These are phyloP conservation scores for Pichia sp. DNA, from an alignment of 1,139 yeast species.

Conservation along the genomic window DNA sequence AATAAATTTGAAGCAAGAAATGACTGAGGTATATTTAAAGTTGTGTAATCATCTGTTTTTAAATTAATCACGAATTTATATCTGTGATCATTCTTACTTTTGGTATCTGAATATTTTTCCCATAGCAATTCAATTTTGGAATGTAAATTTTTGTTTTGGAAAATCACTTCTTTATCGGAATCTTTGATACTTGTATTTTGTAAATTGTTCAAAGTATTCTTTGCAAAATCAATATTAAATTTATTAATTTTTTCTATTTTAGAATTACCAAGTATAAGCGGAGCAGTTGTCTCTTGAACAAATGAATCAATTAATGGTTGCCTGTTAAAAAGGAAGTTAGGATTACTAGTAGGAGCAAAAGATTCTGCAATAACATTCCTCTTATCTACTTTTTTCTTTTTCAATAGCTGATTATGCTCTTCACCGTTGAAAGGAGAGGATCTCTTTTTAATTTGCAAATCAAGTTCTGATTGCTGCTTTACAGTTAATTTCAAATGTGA, in stretches of 20 bases:
- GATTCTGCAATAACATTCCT: slow-evolving; percentile 9
- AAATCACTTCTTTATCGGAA: not conserved
- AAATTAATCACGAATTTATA: slow-evolving; percentile 8
- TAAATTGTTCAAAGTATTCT: not conserved
- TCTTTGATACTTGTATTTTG: not conserved
- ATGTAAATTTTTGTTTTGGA: not conserved
- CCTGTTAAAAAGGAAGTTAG: slow-evolving; percentile 16
- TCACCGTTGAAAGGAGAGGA: not conserved
- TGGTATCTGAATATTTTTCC: slow-evolving; percentile 5
- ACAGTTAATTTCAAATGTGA: too few species aligned
- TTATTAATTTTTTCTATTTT: not conserved
- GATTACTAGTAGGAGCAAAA: slow-evolving; percentile 10
- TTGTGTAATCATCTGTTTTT: slow-evolving; percentile 5
- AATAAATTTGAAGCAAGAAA: slow-evolving; percentile 6
- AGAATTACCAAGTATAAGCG: not conserved
- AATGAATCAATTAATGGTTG: slow-evolving; percentile 20
- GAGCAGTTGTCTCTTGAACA: slow-evolving; percentile 19
- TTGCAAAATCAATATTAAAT: slow-evolving; percentile 11
- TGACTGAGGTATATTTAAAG: not conserved
- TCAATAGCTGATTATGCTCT: slow-evolving; percentile 11
- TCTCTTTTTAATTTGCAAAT: not conserved
- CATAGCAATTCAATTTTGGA: slow-evolving; percentile 3
- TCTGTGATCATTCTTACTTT: not conserved
- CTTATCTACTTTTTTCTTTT: not conserved
- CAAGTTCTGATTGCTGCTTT: too few species aligned